Percentiles rank a stretch among this genome's conserved stretches.
Conservation (phyloP, 768 basidiomycete species). For the Suillus brevipes region DNA sequence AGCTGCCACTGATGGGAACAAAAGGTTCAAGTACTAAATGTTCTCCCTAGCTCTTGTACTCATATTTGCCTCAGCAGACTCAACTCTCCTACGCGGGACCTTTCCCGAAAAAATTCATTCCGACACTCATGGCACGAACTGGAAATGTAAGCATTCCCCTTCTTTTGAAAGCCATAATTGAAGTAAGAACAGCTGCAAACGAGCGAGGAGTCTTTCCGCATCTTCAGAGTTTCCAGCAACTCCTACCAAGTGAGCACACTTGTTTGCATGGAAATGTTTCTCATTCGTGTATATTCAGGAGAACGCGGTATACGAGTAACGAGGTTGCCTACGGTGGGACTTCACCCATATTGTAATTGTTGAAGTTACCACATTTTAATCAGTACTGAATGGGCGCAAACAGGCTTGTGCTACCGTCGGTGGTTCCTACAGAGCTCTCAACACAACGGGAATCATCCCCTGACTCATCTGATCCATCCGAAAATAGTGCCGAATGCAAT, state of each 20-base stretch:
- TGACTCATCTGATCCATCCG: neutral
- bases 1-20: neutral
- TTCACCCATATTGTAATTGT: constrained; percentile 6
- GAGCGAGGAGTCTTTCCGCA: constrained; percentile 23
- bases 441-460: neutral
- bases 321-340: neutral
- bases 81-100: neutral
- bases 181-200: constrained; percentile 23
- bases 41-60: neutral
- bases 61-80: neutral
- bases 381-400: neutral
- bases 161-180: neutral
- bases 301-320: neutral
- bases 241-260: constrained; percentile 24
- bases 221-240: constrained; percentile 12
- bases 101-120: neutral
- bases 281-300: neutral
- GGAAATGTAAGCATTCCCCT: neutral
- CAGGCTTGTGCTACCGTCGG: constrained; percentile 6
- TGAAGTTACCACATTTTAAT: neutral
- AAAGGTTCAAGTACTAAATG: neutral
- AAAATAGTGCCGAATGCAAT: neutral
- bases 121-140: neutral
- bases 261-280: neutral
- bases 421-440: neutral